Evolutionary conservation across 2,329 filamentous ascomycete species (phyloP).

Genomic region (Ophiostoma quercus): DNA sequence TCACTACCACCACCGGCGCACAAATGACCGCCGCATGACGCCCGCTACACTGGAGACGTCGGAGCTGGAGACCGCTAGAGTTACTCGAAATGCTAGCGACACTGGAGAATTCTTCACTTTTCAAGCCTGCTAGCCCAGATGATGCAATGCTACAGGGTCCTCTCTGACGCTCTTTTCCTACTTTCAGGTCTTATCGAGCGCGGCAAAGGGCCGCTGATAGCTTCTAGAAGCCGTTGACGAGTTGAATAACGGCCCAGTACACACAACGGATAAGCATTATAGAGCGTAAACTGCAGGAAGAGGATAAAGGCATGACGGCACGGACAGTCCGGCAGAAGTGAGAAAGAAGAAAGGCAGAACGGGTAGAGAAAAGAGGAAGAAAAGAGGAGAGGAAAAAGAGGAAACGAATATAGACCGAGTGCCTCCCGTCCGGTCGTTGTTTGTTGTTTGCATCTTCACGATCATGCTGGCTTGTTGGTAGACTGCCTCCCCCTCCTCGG

Average conservation of each 20-base stretch:
- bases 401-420: not conserved
- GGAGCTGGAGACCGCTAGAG: not conserved
- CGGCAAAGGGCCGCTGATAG: constrained; percentile 1
- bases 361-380: not conserved
- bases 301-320: constrained; percentile 6
- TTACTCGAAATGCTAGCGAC: not conserved
- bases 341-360: not conserved
- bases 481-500: not conserved
- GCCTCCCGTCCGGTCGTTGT: not conserved
- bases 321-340: not conserved
- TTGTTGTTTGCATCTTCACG: not conserved
- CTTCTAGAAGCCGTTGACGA: not conserved
- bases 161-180: not conserved
- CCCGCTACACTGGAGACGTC: constrained; percentile 1
- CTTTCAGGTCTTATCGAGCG: not conserved
- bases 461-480: constrained; percentile 6
- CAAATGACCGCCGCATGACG: constrained; percentile 7
- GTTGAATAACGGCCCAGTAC: not conserved
- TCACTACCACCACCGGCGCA: constrained; percentile 10
- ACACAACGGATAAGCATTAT: not conserved
- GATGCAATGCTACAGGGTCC: constrained; percentile 6
- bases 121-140: not conserved
- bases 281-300: not conserved
- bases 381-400: not conserved
- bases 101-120: not conserved